Conservation (phyloP, 176 grass and related monocot species). For the Oryza officinalis region DNA sequence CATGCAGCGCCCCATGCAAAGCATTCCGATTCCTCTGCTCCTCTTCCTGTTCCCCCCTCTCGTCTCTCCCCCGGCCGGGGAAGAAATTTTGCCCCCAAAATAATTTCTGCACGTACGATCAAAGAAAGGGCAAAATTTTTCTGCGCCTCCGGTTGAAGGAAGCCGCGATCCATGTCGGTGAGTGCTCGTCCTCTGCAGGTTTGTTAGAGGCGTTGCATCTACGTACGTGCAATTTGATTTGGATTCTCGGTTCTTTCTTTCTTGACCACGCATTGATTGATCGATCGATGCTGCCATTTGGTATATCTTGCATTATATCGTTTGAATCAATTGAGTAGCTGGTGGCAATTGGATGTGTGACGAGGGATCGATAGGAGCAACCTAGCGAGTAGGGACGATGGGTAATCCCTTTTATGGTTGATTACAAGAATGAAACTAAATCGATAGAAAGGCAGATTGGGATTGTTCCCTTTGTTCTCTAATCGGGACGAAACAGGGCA, state of each 20-base stretch:
- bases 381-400: not conserved
- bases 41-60: slow-evolving; percentile 23
- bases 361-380: not conserved
- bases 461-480: not conserved
- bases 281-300: not conserved
- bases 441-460: no score
- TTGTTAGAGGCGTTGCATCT: no score
- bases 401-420: not conserved
- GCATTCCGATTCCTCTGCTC: slow-evolving; percentile 24
- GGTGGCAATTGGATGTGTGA: not conserved
- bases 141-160: slow-evolving; percentile 21
- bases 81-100: slow-evolving; percentile 50
- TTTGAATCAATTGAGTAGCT: not conserved
- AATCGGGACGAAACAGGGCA: no score
- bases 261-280: not conserved
- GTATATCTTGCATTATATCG: not conserved
- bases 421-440: not conserved
- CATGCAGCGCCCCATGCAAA: not conserved
- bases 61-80: slow-evolving; percentile 20
- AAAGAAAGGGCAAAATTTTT: slow-evolving; percentile 43
- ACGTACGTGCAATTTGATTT: not conserved
- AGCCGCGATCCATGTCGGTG: slow-evolving; percentile 62
- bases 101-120: slow-evolving; percentile 2
- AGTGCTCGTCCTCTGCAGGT: not conserved
- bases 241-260: not conserved